Percentiles rank a stretch among this genome's conserved stretches.
Evolutionary conservation across 768 basidiomycete genomes (phyloP).

Genomic region (Aureoboletus auriporus): DNA sequence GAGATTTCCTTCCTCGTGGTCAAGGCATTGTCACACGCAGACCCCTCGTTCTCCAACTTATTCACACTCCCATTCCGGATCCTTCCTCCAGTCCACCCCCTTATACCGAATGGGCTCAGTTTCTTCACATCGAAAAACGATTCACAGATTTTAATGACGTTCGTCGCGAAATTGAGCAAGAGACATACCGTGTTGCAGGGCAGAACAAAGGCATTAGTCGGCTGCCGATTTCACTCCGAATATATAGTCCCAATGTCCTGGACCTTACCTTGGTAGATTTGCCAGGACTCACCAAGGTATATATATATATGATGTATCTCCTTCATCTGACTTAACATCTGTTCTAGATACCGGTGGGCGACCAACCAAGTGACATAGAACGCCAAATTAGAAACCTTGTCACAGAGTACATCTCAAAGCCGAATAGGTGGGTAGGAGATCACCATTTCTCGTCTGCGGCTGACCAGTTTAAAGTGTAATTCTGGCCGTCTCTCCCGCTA

Average conservation of each 20-base stretch:
- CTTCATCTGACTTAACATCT: neutral
- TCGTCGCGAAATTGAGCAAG: conserved; percentile 94
- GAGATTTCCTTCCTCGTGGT: conserved; percentile 84
- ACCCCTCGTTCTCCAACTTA: conserved; percentile 92
- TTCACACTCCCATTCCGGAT: conserved; percentile 76
- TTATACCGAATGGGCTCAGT: conserved; percentile 91
- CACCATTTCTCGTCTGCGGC: neutral
- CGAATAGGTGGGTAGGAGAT: conserved; percentile 68
- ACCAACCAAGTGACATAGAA: conserved; percentile 98
- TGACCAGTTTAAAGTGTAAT: conserved; percentile 64
- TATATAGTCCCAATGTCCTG: conserved; percentile 93
- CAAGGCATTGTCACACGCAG: conserved; percentile 95
- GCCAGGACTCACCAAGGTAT: conserved; percentile 92
- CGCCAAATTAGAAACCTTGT: conserved; percentile 92
- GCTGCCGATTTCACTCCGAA: conserved; percentile 89
- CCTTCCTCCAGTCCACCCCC: conserved; percentile 39
- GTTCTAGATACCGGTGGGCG: conserved; percentile 84
- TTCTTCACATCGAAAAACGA: conserved; percentile 92
- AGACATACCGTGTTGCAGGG: conserved; percentile 95
- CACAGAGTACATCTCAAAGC: conserved; percentile 94
- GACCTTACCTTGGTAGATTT: conserved; percentile 96
- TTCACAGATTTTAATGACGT: conserved; percentile 97
- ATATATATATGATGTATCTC: conserved; percentile 28
- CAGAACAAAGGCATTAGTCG: conserved; percentile 99
- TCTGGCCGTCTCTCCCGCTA: conserved; percentile 94